Evolutionary conservation across 768 basidiomycete species (phyloP), one percentile per base, ranked within the genome.

Genomic region (Astraeus odoratus): DNA sequence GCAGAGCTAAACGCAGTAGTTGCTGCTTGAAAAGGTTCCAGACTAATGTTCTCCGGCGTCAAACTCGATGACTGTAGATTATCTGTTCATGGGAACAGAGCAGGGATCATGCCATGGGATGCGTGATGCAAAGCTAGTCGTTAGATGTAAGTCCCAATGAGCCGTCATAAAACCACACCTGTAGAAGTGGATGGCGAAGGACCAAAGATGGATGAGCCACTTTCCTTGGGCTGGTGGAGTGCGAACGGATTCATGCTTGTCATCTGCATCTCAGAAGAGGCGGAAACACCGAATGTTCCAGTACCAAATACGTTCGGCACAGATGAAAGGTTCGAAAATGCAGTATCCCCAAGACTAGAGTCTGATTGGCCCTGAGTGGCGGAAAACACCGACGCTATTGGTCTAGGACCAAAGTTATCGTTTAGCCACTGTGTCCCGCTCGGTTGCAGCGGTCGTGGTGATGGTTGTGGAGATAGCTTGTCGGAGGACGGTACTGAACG

Each of bases 261-360:
- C 19, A 52, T 22, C 20, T 37, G 13, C 5, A 39, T 48, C 37
- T 44, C 24, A 36, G 50, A 48, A 8, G 24, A 27, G 23, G 42
- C 47, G 5, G 48, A 48, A 15, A 40, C 34, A 16, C 47, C 42
- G 25, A 62, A 62, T 38, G 62, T 52, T 19, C 47, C 7, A 7
- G 42, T 58, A 1, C 63, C 63, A 44, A 72, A 72, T 5, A 54
- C 58, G 27, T 66, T 73, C 1, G 64, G 60, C 4, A 55, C 50
- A 1, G 67, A 52, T 9, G 58, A 53, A 6, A 71, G 43, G 41
- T 57, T 58, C 31, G 68, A 61, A 47, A 73, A 71, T 8, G 55
- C 71, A 2, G 66, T 65, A 36, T 47, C 43, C 4, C 39, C 12
- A 1, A 55, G 36, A 4, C 42, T 37, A 3, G 54, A 36, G 2